These are phyloP conservation scores for Pholiota molesta DNA, from an alignment of 768 basidiomycete genomes.

Conservation along the genomic window DNA sequence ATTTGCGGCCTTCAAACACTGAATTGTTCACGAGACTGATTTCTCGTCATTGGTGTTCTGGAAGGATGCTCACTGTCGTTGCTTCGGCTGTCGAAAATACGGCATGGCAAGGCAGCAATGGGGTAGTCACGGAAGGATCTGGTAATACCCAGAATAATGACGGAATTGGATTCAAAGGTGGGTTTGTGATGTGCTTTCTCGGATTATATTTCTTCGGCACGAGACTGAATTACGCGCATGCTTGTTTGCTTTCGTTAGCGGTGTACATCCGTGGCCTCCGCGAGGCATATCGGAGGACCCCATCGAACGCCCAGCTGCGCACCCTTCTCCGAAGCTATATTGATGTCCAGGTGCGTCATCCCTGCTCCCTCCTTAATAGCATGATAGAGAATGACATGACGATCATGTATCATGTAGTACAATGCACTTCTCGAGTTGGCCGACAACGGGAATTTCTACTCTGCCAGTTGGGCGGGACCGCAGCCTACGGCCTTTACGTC, in stretches of 20 bases:
- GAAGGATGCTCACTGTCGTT: constrained; percentile 29
- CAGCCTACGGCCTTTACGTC: constrained; percentile 43
- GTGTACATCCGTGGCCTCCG: constrained; percentile 50
- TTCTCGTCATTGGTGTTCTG: constrained; percentile 5
- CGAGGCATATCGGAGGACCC: constrained; percentile 46
- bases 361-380: background rate
- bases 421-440: constrained; percentile 54
- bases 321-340: constrained; percentile 51
- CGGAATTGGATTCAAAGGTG: constrained; percentile 56
- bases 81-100: constrained; percentile 45
- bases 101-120: constrained; percentile 50
- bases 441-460: constrained; percentile 44
- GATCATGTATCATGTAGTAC: constrained; percentile 32
- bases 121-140: constrained; percentile 55
- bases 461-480: constrained; percentile 50
- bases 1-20: background rate
- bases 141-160: constrained; percentile 44
- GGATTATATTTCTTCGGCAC: background rate
- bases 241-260: constrained; percentile 15
- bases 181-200: background rate
- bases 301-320: constrained; percentile 37
- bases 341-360: constrained; percentile 47
- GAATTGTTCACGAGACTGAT: background rate
- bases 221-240: background rate
- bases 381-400: background rate